These are phyloP conservation scores for Echinosophora koreensis DNA, from an alignment of 306 rosid genomes.

Conservation along the genomic window DNA sequence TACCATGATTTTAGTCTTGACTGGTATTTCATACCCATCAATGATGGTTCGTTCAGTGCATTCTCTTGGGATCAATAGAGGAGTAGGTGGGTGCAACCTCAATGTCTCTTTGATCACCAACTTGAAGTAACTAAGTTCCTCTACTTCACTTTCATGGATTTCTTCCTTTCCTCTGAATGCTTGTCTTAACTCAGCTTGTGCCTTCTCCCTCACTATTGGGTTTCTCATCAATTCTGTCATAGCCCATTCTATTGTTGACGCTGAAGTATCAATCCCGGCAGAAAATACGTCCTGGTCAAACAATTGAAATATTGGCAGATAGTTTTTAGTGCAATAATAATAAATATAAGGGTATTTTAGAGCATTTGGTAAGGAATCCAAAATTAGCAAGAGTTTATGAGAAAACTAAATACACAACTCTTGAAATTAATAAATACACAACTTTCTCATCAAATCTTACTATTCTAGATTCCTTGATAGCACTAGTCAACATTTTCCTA, in stretches of 20 bases:
- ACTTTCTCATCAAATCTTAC: too few species aligned
- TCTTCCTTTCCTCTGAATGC: neutral
- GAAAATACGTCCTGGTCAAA: constrained; percentile 8
- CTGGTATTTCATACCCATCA: too few species aligned
- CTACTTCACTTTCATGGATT: neutral
- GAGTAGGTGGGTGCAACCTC: constrained; percentile 37
- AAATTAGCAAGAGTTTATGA: too few species aligned
- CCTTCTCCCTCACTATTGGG: constrained; percentile 30
- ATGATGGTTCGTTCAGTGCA: neutral
- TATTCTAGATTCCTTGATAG: too few species aligned
- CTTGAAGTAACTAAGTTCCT: constrained; percentile 18
- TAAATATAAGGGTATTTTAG: too few species aligned
- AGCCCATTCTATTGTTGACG: constrained; percentile 20
- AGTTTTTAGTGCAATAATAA: neutral
- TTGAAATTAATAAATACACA: too few species aligned
- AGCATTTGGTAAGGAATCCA: too few species aligned
- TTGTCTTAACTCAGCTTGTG: constrained; percentile 38
- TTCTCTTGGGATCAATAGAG: constrained; percentile 43
- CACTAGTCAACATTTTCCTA: too few species aligned
- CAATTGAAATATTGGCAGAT: neutral
- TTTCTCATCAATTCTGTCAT: constrained; percentile 35
- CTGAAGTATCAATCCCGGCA: constrained; percentile 37
- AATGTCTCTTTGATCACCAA: constrained; percentile 41
- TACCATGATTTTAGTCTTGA: too few species aligned
- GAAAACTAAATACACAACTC: too few species aligned